A percentile compares a stretch with the other conserved stretches of the same genome.
These are phyloP conservation scores for Dipteronia dyeriana DNA, from an alignment of 345 rosid species.

Conservation along the genomic window DNA sequence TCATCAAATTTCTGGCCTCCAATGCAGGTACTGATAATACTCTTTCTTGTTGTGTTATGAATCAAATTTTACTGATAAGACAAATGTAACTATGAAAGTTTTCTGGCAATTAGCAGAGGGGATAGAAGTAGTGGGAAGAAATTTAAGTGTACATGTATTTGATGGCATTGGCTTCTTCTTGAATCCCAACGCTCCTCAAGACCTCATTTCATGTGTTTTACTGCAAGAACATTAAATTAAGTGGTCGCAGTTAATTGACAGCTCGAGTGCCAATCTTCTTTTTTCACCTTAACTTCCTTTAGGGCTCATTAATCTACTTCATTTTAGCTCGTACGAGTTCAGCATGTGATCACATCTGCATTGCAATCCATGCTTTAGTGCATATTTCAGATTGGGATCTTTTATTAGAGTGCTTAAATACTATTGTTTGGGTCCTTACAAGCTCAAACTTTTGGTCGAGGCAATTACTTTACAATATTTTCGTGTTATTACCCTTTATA, in stretches of 20 bases:
- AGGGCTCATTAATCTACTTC: background rate
- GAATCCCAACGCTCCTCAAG: background rate
- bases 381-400: background rate
- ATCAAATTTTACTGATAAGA: too few relatives aligned
- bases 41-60: background rate
- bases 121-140: background rate
- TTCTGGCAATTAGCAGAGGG: background rate
- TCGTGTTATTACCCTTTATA: background rate
- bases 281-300: background rate
- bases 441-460: background rate
- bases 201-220: background rate
- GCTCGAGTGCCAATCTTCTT: background rate
- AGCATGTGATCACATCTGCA: background rate
- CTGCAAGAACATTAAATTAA: slow-evolving; percentile 6
- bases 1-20: slow-evolving; percentile 99
- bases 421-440: background rate
- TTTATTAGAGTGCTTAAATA: background rate
- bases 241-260: background rate
- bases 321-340: background rate
- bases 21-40: slow-evolving; percentile 61
- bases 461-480: background rate
- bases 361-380: background rate
- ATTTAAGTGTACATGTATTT: background rate
- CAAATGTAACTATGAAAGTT: background rate
- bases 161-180: background rate